phyloP scores from a whole-genome alignment of 257 asterid genomes.

The Solanum medicagineum region DNA sequence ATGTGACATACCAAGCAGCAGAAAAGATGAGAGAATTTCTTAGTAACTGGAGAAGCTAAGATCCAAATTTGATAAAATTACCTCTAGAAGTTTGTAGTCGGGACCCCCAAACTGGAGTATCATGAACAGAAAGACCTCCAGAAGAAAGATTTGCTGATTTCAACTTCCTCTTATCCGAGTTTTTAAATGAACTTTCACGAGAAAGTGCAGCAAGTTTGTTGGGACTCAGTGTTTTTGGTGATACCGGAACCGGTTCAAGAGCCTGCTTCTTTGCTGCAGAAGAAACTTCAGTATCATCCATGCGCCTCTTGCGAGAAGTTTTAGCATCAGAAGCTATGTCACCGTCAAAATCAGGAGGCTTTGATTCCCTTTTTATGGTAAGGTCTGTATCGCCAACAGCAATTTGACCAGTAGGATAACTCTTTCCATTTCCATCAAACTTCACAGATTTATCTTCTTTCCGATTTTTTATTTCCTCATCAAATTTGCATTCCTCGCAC shows the following conservation, averaged over 20 bases:
- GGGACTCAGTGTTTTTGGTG: conserved; percentile 33
- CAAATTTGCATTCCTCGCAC: conserved; percentile 81
- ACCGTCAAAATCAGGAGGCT: conserved; percentile 14
- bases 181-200: conserved; percentile 52
- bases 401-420: conserved; percentile 37
- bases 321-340: conserved; percentile 8
- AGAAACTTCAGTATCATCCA: conserved; percentile 66
- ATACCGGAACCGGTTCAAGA: conserved; percentile 33
- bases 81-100: conserved; percentile 40
- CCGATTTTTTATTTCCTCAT: conserved; percentile 27
- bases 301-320: conserved; percentile 43
- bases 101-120: conserved; percentile 32
- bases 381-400: conserved; percentile 24
- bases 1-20: background rate
- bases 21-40: background rate
- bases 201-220: conserved; percentile 32
- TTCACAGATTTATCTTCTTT: conserved; percentile 31
- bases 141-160: conserved; percentile 31
- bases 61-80: conserved; percentile 4
- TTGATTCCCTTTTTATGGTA: conserved; percentile 15
- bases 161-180: conserved; percentile 39
- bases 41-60: background rate
- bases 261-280: conserved; percentile 49
- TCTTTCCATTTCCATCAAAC: conserved; percentile 39
- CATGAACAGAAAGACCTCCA: conserved; percentile 22